Percentiles rank a stretch among this genome's conserved stretches.
phyloP scores from a whole-genome alignment of 768 basidiomycete genomes.

The Phylloporus rhodoxanthus region DNA sequence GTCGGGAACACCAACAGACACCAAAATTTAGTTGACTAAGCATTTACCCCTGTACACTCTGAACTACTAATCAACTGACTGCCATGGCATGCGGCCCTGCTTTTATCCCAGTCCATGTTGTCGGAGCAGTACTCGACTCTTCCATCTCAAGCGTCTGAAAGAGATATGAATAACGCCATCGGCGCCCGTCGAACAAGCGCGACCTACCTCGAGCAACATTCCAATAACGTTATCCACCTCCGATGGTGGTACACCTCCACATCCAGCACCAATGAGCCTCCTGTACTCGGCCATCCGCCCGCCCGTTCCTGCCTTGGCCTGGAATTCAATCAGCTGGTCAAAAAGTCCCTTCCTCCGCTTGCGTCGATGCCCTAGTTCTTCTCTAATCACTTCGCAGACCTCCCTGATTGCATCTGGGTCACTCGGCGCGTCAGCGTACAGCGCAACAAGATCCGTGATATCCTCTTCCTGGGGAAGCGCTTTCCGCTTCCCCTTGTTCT shows the following conservation, averaged over 20 bases:
- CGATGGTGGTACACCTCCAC: conserved; percentile 76
- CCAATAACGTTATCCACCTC: conserved; percentile 86
- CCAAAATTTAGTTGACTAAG: conserved; percentile 17
- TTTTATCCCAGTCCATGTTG: conserved; percentile 35
- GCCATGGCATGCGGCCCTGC: conserved; percentile 20
- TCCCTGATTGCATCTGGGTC: conserved; percentile 48
- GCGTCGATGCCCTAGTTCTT: conserved; percentile 59
- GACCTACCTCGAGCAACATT: conserved; percentile 74
- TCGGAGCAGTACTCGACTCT: conserved; percentile 59
- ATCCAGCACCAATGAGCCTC: conserved; percentile 82
- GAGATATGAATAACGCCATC: conserved; percentile 2
- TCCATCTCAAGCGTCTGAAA: conserved; percentile 74
- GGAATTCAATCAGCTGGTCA: conserved; percentile 69
- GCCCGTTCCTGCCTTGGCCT: conserved; percentile 86
- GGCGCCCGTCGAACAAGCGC: neutral
- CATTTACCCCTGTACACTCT: conserved; percentile 4
- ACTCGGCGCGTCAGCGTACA: conserved; percentile 54
- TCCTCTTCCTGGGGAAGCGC: conserved; percentile 47
- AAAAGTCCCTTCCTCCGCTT: conserved; percentile 69
- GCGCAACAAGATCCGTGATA: conserved; percentile 53
- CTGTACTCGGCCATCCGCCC: conserved; percentile 88
- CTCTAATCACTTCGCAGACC: conserved; percentile 56
- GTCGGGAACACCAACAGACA: neutral
- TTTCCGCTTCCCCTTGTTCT: conserved; percentile 52
- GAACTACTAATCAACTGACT: conserved; percentile 12